phyloP scores from a whole-genome alignment of 2,329 filamentous ascomycete species.

The Exophiala dermatitidis region DNA sequence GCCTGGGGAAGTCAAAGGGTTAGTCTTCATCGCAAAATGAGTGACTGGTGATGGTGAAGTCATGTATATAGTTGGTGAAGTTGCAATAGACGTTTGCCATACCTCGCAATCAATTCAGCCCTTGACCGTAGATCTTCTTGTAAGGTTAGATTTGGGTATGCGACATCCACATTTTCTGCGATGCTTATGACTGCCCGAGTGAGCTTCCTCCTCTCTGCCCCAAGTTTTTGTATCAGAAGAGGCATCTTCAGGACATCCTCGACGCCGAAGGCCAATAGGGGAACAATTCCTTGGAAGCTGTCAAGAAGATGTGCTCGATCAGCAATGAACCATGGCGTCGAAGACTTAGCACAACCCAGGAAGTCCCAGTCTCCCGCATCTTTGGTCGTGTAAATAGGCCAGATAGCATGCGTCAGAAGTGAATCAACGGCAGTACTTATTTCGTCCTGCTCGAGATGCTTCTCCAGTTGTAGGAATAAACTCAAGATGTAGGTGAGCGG shows the following conservation, averaged over 20 bases:
- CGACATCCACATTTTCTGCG: conserved; percentile 1
- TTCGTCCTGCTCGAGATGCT: conserved; percentile 6
- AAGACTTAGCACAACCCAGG: conserved; percentile 1
- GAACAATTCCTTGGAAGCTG: conserved; percentile 3
- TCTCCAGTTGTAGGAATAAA: conserved; percentile 6
- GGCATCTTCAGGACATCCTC: conserved; percentile 4
- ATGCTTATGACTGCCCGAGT: conserved; percentile 7
- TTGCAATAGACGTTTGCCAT: not conserved
- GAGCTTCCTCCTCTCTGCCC: not conserved
- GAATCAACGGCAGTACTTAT: not conserved
- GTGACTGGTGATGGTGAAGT: not conserved
- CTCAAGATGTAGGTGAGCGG: conserved; percentile 5
- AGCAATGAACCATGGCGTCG: conserved; percentile 3
- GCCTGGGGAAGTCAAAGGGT: not conserved
- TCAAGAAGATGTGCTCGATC: conserved; percentile 5
- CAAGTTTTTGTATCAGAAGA: conserved; percentile 2
- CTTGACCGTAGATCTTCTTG: conserved; percentile 3
- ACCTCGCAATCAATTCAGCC: conserved; percentile 5
- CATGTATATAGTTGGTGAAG: no score
- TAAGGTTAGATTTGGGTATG: not conserved
- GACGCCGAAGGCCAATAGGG: conserved; percentile 4
- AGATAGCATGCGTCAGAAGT: conserved; percentile 3
- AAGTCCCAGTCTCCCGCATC: conserved; percentile 1
- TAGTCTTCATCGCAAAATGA: not conserved
- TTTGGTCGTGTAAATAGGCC: not conserved